Evolutionary conservation across 2,329 filamentous ascomycete genomes (phyloP).

Genomic region (Teratosphaeria zuluensis): DNA sequence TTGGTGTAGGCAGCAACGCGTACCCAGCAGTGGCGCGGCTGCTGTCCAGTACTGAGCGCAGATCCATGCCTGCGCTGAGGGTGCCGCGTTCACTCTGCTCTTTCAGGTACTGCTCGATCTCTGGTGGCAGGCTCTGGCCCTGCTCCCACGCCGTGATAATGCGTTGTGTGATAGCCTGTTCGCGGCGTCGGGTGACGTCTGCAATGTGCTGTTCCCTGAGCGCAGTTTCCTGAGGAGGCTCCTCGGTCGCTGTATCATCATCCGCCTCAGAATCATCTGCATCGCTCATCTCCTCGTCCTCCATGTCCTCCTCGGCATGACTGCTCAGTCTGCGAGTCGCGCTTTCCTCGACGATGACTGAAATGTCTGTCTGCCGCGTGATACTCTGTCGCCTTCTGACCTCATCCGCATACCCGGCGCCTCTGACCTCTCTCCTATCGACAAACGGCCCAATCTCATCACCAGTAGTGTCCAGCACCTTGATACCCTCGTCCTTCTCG

Average conservation of each 20-base stretch:
- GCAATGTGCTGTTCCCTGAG: constrained; percentile 18
- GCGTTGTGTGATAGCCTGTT: constrained; percentile 21
- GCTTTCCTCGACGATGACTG: constrained; percentile 21
- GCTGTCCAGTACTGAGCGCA: neutral
- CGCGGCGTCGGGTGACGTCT: constrained; percentile 16
- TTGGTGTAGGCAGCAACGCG: constrained; percentile 2
- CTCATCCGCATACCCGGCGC: constrained; percentile 5
- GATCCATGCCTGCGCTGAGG: constrained; percentile 4
- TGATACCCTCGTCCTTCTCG: constrained; percentile 62
- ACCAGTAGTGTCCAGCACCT: constrained; percentile 61
- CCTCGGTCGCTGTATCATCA: constrained; percentile 8
- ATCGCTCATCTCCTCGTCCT: constrained; percentile 18
- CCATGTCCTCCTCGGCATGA: constrained; percentile 8
- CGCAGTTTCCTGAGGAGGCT: constrained; percentile 12
- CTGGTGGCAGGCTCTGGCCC: constrained; percentile 22
- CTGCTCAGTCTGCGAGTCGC: constrained; percentile 4
- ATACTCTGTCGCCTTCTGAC: constrained; percentile 18
- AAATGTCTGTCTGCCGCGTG: constrained; percentile 25
- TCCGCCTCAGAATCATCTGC: constrained; percentile 7
- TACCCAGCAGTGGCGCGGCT: constrained; percentile 1
- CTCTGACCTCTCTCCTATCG: constrained; percentile 20
- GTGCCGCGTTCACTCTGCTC: constrained; percentile 24
- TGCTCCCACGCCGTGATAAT: constrained; percentile 23
- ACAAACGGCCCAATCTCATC: constrained; percentile 58
- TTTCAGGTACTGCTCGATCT: constrained; percentile 27